Evolutionary conservation across 208 protist genomes (phyloP).

Genomic region (Acanthamoeba lenticulata): DNA sequence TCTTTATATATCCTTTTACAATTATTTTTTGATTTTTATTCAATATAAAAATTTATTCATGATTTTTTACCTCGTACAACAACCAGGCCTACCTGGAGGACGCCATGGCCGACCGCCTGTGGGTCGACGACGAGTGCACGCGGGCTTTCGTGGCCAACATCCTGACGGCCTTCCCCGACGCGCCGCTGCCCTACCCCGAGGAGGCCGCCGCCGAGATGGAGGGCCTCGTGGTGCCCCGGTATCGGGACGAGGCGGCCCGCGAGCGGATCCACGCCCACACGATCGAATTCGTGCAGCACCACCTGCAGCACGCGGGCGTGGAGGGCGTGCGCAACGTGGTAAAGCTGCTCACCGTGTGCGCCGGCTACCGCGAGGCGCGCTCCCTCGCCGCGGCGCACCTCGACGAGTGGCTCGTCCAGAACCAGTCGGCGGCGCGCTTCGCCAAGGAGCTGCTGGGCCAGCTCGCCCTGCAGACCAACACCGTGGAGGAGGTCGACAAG

Average conservation of each 20-base stretch:
- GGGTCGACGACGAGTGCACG: slow-evolving; percentile 60
- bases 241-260: background rate
- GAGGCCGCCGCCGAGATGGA: background rate
- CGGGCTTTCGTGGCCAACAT: slow-evolving; percentile 41
- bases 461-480: slow-evolving; percentile 32
- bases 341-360: slow-evolving; percentile 32
- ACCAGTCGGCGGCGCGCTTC: background rate
- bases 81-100: slow-evolving; percentile 67
- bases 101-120: slow-evolving; percentile 18
- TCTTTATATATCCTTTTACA: background rate
- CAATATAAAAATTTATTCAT: no score
- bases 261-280: background rate
- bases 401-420: slow-evolving; percentile 51
- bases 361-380: slow-evolving; percentile 46
- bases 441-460: slow-evolving; percentile 60
- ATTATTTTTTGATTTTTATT: no score
- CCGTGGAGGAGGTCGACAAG: slow-evolving; percentile 16
- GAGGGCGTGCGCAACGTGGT: slow-evolving; percentile 12
- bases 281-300: slow-evolving; percentile 24
- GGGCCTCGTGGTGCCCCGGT: background rate
- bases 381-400: background rate
- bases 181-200: background rate
- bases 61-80: no score
- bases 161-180: slow-evolving; percentile 6
- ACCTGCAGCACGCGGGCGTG: background rate